These are phyloP conservation scores for Colletotrichum godetiae DNA, from an alignment of 2,329 filamentous ascomycete species.

Conservation along the genomic window DNA sequence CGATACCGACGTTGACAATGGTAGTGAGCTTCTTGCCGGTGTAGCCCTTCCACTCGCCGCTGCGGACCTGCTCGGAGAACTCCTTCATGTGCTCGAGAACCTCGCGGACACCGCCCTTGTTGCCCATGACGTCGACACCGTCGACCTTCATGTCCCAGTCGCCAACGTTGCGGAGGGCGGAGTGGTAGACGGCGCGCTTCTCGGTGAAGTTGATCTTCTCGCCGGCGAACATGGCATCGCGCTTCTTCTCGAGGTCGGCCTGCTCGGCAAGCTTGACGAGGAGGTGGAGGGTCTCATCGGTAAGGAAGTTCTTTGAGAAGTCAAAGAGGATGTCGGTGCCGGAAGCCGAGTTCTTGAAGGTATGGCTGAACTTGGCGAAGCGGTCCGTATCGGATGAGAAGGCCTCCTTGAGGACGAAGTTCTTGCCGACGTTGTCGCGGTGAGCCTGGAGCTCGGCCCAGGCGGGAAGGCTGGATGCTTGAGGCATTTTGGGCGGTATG, in stretches of 20 bases:
- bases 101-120: conserved; percentile 86
- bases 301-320: conserved; percentile 99
- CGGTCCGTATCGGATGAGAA: conserved; percentile 90
- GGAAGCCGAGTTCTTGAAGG: conserved; percentile 82
- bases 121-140: conserved; percentile 91
- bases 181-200: conserved; percentile 94
- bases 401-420: conserved; percentile 92
- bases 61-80: conserved; percentile 94
- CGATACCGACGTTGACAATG: conserved; percentile 97
- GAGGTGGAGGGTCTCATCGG: conserved; percentile 88
- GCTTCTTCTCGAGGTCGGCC: conserved; percentile 90
- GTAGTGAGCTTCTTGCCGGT: conserved; percentile 97
- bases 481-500: conserved; percentile 70
- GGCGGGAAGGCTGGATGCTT: conserved; percentile 85
- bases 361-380: conserved; percentile 90
- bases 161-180: conserved; percentile 89
- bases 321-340: conserved; percentile 93
- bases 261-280: conserved; percentile 92
- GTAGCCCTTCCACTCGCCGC: conserved; percentile 96
- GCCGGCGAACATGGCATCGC: conserved; percentile 96
- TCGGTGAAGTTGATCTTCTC: conserved; percentile 99
- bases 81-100: conserved; percentile 98
- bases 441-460: conserved; percentile 94
- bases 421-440: conserved; percentile 86
- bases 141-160: conserved; percentile 88